Base-by-base conservation (phyloP, 2,329 filamentous ascomycete genomes). In the Alternaria arborescens region DNA sequence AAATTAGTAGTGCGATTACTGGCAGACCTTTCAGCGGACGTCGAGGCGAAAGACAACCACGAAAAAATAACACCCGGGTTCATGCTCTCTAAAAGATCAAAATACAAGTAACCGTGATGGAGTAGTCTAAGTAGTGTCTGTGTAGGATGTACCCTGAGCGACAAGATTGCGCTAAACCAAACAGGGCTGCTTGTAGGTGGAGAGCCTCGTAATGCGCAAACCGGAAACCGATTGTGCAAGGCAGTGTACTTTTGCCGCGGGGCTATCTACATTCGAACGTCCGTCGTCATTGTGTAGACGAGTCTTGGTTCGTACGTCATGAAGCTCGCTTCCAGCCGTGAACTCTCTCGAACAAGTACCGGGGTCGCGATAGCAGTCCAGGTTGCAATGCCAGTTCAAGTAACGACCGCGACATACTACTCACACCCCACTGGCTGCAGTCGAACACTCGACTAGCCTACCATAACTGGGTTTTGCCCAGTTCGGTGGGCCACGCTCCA, bases 241-340 rank as follows among this genome's bases (percentile, higher is more conserved):
- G 3, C 2, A 38, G 34, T 16, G 34, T 1, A n/a, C 34, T 8
- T n/a, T 3, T 38, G 40, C 12, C 20, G 40, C 1, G 20, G 6
- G 8, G 0, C 18, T 48, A 28, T 20, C 43, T 14, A 16, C 11
- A 5, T 14, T 1, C 2, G 32, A 6, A 32, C 43, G 24, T 24
- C 0, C 16, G 14, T 48, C 50, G 34, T 22, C 34, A 38, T n/a
- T 53, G 24, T 36, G 24, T 41, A 42, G 28, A 18, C 5, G 4
- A 18, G 26, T 12, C 20, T 24, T 58, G 55, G 8, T 32, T 22
- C n/a, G 11, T 44, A 60, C 48, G 58, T 53, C 58, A 61, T 53
- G 40, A 18, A 16, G 16, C 28, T 38, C 47, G 54, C 48, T 42
- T 58, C 18, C 43, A 48, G 47, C 28, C 41, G 34, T 28, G 54